Evolutionary conservation across 2,329 filamentous ascomycete genomes (phyloP), one percentile per base, ranked within the genome.

Genomic region (Penicillium olsonii): DNA sequence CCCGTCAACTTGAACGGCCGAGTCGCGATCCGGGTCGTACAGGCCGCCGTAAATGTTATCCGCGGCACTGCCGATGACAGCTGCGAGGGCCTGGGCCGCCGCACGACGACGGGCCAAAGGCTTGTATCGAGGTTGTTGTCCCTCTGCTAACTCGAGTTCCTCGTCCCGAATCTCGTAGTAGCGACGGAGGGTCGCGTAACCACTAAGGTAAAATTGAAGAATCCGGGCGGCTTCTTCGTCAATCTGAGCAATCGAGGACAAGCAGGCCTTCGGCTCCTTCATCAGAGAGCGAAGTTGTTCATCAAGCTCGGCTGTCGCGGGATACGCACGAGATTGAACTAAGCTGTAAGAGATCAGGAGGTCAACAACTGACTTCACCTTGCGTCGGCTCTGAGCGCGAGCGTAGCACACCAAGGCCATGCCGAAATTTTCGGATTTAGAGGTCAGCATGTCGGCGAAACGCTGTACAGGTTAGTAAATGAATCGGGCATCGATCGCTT

Each of bases 41-140:
- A 96, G 77, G 1, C 92, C 92, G 47, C 92, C 92, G 49, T 89
- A 88, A 61, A 97, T 95, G 66, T 90, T 92, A 68, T 96, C 91
- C 49, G 89, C 87, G 2, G 92, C 87, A 65, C 88, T 94, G 45
- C 86, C 83, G 60, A 96, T 88, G 50, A 95, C 87, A n/a, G 90
- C 87, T 37, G 90, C 78, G 42, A 97, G 77, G 1, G 90, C 87
- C 37, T 82, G 78, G 0, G 87, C 88, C 5, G 92, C 85, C 57
- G 87, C 83, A 46, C 84, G 82, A 57, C 85, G 87, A 17, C 86
- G 77, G 11, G 81, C 77, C 18, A 85, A 73, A 0, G 84, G 79
- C 50, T 75, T 71, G 52, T 79, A 71, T 18, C 67, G 70, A 5
- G 75, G 70, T 41, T 70, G 74, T 45, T 69, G 60, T 22, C 67